These are phyloP conservation scores for Prunus davidiana DNA, from an alignment of 306 rosid genomes.

Conservation along the genomic window DNA sequence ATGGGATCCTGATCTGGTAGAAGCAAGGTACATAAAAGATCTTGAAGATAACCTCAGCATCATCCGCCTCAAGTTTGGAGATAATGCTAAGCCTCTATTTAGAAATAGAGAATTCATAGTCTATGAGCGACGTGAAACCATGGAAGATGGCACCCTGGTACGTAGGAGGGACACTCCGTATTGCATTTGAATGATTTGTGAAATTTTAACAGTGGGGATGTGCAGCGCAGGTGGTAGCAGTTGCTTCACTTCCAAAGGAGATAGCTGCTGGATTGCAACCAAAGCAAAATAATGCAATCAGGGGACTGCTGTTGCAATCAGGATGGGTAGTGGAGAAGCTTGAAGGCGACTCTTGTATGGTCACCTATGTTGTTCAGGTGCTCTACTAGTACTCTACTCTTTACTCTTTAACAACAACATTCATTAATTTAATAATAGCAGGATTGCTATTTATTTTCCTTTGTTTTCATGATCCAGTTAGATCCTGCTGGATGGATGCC, in stretches of 20 bases:
- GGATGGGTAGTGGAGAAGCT: slow-evolving; percentile 94
- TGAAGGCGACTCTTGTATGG: slow-evolving; percentile 66
- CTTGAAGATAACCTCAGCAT: slow-evolving; percentile 74
- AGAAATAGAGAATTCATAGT: slow-evolving; percentile 82
- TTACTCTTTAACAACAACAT: not conserved
- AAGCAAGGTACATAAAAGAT: slow-evolving; percentile 76
- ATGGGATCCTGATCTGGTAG: slow-evolving; percentile 91
- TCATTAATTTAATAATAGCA: too few relatives aligned
- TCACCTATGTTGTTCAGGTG: slow-evolving; percentile 90
- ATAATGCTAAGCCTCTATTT: slow-evolving; percentile 75
- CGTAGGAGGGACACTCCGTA: slow-evolving; percentile 3
- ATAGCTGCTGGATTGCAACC: slow-evolving; percentile 87
- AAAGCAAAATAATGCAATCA: slow-evolving; percentile 74
- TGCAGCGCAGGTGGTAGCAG: slow-evolving; percentile 69
- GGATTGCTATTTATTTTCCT: too few relatives aligned
- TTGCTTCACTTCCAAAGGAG: slow-evolving; percentile 86
- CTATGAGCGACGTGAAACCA: slow-evolving; percentile 81
- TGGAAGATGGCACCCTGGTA: slow-evolving; percentile 92
- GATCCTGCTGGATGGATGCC: slow-evolving; percentile 96
- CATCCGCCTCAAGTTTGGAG: slow-evolving; percentile 76
- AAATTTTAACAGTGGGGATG: not conserved
- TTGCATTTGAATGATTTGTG: not conserved
- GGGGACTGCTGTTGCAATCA: slow-evolving; percentile 77
- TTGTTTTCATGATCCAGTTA: slow-evolving; percentile 34
- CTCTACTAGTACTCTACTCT: not conserved